Percentiles rank a stretch among this genome's conserved stretches.
These are phyloP conservation scores for Amanita inopinata DNA, from an alignment of 768 basidiomycete genomes.

Conservation along the genomic window DNA sequence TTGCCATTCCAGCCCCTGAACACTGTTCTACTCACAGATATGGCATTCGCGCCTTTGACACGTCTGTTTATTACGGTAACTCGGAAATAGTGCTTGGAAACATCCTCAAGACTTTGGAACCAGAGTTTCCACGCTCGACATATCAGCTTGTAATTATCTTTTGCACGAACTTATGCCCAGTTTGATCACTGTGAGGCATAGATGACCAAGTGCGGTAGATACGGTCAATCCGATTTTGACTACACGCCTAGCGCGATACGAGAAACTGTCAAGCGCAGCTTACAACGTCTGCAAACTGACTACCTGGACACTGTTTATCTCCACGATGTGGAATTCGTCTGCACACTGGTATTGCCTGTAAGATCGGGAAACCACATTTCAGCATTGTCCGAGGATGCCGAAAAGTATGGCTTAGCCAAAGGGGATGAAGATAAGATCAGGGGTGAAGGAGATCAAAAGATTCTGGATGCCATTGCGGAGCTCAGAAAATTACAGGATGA, in stretches of 20 bases:
- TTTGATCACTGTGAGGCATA: constrained; percentile 17
- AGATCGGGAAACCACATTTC: constrained; percentile 43
- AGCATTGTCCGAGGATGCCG: constrained; percentile 45
- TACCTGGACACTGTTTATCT: constrained; percentile 78
- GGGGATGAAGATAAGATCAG: constrained; percentile 47
- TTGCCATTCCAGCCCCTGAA: constrained; percentile 8
- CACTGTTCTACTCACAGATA: constrained; percentile 36
- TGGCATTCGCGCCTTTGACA: constrained; percentile 77
- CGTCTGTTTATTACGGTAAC: constrained; percentile 69
- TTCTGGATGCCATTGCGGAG: constrained; percentile 60
- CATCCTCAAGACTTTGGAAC: constrained; percentile 44
- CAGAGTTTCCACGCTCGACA: constrained; percentile 68
- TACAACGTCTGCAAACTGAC: constrained; percentile 58
- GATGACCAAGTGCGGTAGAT: constrained; percentile 86
- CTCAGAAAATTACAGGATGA: constrained; percentile 61
- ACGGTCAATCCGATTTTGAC: constrained; percentile 59
- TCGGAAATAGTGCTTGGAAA: constrained; percentile 73
- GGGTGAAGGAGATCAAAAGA: constrained; percentile 62
- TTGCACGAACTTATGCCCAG: not conserved
- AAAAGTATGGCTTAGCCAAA: constrained; percentile 53
- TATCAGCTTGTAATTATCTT: constrained; percentile 54
- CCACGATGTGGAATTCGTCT: constrained; percentile 80
- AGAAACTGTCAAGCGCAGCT: constrained; percentile 53
- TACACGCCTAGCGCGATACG: constrained; percentile 62
- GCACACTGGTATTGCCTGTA: constrained; percentile 38